These are phyloP conservation scores for Russula dissimulans DNA, from an alignment of 768 basidiomycete species.

Conservation along the genomic window DNA sequence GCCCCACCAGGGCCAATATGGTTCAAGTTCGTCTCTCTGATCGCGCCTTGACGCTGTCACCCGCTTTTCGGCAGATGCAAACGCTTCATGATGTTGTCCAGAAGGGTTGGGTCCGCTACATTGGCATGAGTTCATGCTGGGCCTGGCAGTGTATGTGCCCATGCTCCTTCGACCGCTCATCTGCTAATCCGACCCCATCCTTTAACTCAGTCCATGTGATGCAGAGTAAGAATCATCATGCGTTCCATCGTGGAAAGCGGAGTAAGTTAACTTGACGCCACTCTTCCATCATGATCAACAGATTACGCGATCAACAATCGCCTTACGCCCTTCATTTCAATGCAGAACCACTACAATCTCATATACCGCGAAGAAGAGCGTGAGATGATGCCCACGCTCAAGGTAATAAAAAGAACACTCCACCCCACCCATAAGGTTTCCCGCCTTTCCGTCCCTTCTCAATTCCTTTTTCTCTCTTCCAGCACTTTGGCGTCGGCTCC, in stretches of 20 bases:
- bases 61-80: conserved; percentile 26
- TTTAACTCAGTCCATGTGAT: conserved; percentile 21
- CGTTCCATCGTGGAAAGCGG: not conserved
- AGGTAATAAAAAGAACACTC: conserved; percentile 7
- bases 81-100: conserved; percentile 37
- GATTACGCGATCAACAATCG: conserved; percentile 25
- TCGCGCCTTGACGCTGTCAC: not conserved
- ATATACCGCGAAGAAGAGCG: conserved; percentile 38
- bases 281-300: not conserved
- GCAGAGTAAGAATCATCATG: conserved; percentile 20
- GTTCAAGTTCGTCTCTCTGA: too few species aligned
- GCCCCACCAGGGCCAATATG: not conserved
- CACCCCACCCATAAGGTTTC: not conserved
- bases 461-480: not conserved
- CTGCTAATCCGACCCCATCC: not conserved
- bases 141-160: conserved; percentile 24
- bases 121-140: conserved; percentile 28
- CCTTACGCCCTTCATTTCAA: conserved; percentile 36
- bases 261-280: too few species aligned
- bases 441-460: not conserved
- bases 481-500: conserved; percentile 29
- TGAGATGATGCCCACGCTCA: conserved; percentile 29
- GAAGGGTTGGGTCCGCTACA: conserved; percentile 33
- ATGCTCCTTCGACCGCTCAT: not conserved
- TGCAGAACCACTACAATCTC: conserved; percentile 38